Evolutionary conservation across 805 yeast genomes (phyloP).

Genomic region (Saturnispora ahearnii): DNA sequence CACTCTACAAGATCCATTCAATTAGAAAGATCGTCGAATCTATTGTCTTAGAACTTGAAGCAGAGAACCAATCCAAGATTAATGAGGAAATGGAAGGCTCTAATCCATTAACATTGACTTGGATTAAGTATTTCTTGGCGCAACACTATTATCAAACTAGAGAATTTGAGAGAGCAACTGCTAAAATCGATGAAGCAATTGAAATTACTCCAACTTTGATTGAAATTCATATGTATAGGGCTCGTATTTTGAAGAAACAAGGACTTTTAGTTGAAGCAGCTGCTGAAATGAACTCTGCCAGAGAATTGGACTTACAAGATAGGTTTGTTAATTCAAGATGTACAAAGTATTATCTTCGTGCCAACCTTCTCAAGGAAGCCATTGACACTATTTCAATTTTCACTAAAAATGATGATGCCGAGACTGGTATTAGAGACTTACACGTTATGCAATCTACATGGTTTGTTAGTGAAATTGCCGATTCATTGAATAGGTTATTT

Average conservation of each 20-base stretch:
- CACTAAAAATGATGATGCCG: conserved; percentile 73
- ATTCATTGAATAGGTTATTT: conserved; percentile 61
- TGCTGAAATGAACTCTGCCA: conserved; percentile 56
- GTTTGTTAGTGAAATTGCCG: conserved; percentile 81
- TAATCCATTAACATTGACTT: conserved; percentile 41
- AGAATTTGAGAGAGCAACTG: conserved; percentile 45
- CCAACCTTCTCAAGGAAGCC: conserved; percentile 66
- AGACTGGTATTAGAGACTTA: conserved; percentile 80
- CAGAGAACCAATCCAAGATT: conserved; percentile 12
- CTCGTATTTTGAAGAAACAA: conserved; percentile 65
- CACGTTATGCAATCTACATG: conserved; percentile 88
- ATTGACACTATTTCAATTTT: conserved; percentile 65
- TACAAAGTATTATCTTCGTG: conserved; percentile 73
- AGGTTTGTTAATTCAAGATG: conserved; percentile 85
- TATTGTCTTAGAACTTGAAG: conserved; percentile 42
- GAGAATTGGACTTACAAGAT: conserved; percentile 77
- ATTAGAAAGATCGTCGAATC: conserved; percentile 37
- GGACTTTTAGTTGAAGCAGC: conserved; percentile 60
- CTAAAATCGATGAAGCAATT: conserved; percentile 52
- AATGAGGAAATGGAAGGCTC: conserved; percentile 15
- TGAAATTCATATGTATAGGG: conserved; percentile 73
- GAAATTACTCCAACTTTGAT: conserved; percentile 75
- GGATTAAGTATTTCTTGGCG: conserved; percentile 73
- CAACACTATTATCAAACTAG: conserved; percentile 61
- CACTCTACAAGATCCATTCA: conserved; percentile 48